A percentile compares a stretch with the other conserved stretches of the same genome.
These are phyloP conservation scores for Candida endomychidarum DNA, from an alignment of 805 yeast genomes.

Conservation along the genomic window DNA sequence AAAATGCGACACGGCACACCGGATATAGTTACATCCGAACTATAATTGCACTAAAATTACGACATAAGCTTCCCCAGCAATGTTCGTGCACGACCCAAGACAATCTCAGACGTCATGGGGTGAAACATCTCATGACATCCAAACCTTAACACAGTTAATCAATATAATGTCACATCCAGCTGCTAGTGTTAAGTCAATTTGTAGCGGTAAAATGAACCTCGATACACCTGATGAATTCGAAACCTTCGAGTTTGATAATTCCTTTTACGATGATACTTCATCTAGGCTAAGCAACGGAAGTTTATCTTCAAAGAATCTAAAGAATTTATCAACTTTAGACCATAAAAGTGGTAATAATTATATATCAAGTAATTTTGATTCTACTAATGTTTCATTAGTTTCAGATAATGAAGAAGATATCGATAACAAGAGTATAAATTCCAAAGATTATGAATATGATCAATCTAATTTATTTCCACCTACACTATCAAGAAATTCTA, in stretches of 20 bases:
- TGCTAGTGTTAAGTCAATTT: conserved; percentile 40
- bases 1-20: too few relatives aligned
- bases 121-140: background rate
- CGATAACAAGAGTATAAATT: background rate
- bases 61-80: background rate
- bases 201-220: conserved; percentile 33
- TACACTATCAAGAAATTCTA: conserved; percentile 60
- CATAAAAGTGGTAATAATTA: background rate
- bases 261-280: conserved; percentile 5
- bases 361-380: conserved; percentile 3
- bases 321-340: conserved; percentile 8
- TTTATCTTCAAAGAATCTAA: conserved; percentile 22
- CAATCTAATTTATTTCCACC: conserved; percentile 14
- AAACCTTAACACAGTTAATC: too few relatives aligned
- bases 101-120: background rate
- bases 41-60: too few relatives aligned
- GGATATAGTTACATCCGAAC: too few relatives aligned
- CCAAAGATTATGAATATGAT: conserved; percentile 5
- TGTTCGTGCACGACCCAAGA: too few relatives aligned
- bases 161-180: conserved; percentile 48
- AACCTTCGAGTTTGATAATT: conserved; percentile 14
- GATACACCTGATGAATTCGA: conserved; percentile 27
- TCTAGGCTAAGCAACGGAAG: conserved; percentile 14
- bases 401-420: conserved; percentile 16
- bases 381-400: conserved; percentile 17